These are phyloP conservation scores for Reutealis trisperma DNA, from an alignment of 345 rosid species.

Conservation along the genomic window DNA sequence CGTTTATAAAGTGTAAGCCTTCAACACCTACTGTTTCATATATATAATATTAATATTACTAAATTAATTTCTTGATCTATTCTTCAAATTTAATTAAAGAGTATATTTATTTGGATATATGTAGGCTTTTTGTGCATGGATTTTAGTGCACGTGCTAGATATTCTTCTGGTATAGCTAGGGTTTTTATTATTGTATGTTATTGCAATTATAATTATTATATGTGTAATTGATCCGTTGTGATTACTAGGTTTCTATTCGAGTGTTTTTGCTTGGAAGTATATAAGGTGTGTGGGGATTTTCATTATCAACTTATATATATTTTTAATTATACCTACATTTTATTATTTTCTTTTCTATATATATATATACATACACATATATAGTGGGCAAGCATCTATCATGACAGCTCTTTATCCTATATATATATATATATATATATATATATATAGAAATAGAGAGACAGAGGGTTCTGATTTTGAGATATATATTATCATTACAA, in stretches of 20 bases:
- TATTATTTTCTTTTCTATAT: no score
- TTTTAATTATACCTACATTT: not conserved
- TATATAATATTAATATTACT: not conserved
- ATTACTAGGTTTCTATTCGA: constrained; percentile 10
- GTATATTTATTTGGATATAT: not conserved
- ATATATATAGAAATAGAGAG: not conserved
- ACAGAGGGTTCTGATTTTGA: not conserved
- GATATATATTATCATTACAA: not conserved
- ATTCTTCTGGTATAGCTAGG: constrained; percentile 19
- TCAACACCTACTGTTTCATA: constrained; percentile 2
- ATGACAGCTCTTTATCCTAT: constrained; percentile 13
- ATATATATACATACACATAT: not conserved
- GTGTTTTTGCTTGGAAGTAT: constrained; percentile 27
- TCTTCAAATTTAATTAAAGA: not conserved
- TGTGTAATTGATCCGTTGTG: constrained; percentile 6
- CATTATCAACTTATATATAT: constrained; percentile 5
- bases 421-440: not conserved
- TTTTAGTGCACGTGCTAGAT: constrained; percentile 36
- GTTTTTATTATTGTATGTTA: not conserved
- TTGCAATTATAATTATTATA: not conserved
- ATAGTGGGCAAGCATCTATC: constrained; percentile 8
- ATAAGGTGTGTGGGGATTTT: constrained; percentile 1
- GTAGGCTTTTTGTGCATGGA: constrained; percentile 37
- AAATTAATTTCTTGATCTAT: constrained; percentile 1
- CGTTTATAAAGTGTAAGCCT: not conserved